Conservation (phyloP, 1,284 basidiomycete species). For the Phellopilus nigrolimitatus region DNA sequence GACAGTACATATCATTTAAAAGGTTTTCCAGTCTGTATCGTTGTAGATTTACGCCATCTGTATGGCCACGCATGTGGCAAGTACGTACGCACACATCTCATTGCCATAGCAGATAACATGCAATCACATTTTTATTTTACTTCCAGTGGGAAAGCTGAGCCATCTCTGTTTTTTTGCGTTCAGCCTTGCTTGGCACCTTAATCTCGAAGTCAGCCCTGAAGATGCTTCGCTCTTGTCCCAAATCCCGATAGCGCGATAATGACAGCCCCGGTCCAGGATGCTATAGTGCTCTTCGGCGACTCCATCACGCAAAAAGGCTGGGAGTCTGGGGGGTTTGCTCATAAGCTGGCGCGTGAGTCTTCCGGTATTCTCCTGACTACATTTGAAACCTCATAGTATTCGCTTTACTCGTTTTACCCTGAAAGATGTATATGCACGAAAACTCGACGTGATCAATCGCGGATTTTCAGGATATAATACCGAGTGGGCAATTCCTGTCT, state of each 20-base stretch:
- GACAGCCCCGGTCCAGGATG: slow-evolving; percentile 55
- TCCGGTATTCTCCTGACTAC: not conserved
- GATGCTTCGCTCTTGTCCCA: not conserved
- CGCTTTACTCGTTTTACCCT: not conserved
- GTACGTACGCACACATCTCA: slow-evolving; percentile 4
- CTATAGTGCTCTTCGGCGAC: slow-evolving; percentile 71
- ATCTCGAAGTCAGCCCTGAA: not conserved
- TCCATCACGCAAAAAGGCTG: slow-evolving; percentile 68
- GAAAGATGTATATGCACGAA: slow-evolving; percentile 69
- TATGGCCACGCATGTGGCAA: slow-evolving; percentile 4
- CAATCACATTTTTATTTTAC: slow-evolving; percentile 2
- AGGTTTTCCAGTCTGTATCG: slow-evolving; percentile 11
- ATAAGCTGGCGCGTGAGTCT: slow-evolving; percentile 56
- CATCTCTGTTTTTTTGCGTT: not conserved
- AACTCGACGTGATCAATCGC: slow-evolving; percentile 79
- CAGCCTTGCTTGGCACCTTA: not conserved
- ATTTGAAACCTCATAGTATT: not conserved
- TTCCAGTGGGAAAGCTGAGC: not conserved
- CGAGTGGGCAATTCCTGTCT: slow-evolving; percentile 75
- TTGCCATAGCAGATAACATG: slow-evolving; percentile 1
- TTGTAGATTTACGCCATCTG: slow-evolving; percentile 14
- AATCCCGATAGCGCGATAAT: slow-evolving; percentile 31
- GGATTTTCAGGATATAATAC: slow-evolving; percentile 81
- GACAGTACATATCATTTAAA: slow-evolving; percentile 12
- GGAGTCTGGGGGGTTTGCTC: slow-evolving; percentile 55